These are phyloP conservation scores for Tubosaeta brunneosetosa DNA, from an alignment of 768 basidiomycete species.

Conservation along the genomic window DNA sequence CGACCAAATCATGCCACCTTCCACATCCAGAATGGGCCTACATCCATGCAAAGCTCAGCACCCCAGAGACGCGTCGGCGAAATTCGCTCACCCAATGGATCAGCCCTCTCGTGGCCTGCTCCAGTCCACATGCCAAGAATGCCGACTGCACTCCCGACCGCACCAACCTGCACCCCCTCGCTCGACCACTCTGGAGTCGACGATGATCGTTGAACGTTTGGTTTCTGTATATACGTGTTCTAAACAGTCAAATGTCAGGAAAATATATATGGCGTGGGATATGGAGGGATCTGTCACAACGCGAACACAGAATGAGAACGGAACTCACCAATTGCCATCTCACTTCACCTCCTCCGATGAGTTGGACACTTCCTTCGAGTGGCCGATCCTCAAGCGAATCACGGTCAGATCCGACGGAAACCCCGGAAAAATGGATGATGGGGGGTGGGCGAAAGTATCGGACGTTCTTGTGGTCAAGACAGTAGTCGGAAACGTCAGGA, in stretches of 20 bases:
- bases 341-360: constrained; percentile 46
- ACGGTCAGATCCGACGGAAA: constrained; percentile 37
- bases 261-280: background rate
- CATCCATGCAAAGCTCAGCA: background rate
- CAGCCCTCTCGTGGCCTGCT: constrained; percentile 39
- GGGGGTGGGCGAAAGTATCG: constrained; percentile 37
- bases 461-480: background rate
- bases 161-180: constrained; percentile 56
- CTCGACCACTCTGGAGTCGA: constrained; percentile 44
- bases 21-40: constrained; percentile 44
- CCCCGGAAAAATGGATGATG: constrained; percentile 47
- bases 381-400: constrained; percentile 30
- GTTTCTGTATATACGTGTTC: constrained; percentile 28
- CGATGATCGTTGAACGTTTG: constrained; percentile 29
- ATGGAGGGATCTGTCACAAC: background rate
- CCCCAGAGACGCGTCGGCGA: background rate
- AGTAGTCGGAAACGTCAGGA: constrained; percentile 9
- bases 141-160: constrained; percentile 48
- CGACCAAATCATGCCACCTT: constrained; percentile 30
- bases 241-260: constrained; percentile 3
- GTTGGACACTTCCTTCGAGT: constrained; percentile 42
- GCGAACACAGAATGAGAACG: background rate
- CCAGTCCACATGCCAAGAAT: constrained; percentile 56
- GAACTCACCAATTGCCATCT: constrained; percentile 47
- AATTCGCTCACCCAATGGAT: constrained; percentile 38